phyloP scores from a whole-genome alignment of 2,329 filamentous ascomycete genomes.

The Fusarium piperis region DNA sequence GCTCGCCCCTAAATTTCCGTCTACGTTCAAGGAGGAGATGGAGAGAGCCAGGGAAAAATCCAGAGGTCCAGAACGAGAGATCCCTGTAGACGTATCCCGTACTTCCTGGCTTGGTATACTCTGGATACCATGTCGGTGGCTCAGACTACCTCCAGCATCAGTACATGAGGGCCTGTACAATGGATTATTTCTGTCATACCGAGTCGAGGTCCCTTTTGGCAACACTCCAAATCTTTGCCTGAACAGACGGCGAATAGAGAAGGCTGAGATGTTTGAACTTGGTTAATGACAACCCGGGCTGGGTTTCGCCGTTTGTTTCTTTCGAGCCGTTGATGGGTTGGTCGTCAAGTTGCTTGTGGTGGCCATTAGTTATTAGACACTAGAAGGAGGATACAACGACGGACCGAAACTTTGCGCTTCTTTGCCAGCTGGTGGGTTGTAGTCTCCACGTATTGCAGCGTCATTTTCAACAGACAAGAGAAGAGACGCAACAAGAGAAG shows the following conservation, averaged over 20 bases:
- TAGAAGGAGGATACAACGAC: background rate
- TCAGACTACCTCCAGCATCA: background rate
- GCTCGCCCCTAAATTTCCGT: constrained; percentile 37
- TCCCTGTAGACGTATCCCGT: constrained; percentile 51
- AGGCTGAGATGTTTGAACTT: background rate
- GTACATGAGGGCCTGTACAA: too few species aligned
- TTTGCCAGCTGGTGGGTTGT: background rate
- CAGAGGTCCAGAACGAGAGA: constrained; percentile 53
- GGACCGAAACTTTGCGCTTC: background rate
- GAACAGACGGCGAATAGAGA: background rate
- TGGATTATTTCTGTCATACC: background rate
- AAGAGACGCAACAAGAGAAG: background rate
- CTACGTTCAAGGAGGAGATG: constrained; percentile 48
- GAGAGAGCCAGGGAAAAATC: constrained; percentile 52
- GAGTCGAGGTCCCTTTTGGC: background rate
- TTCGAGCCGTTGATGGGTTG: background rate
- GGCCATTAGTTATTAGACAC: background rate
- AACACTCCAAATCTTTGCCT: background rate
- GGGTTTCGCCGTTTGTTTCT: background rate
- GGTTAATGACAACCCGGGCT: background rate
- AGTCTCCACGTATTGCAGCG: background rate
- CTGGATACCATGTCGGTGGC: constrained; percentile 45
- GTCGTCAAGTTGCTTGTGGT: background rate
- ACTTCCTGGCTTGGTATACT: constrained; percentile 50
- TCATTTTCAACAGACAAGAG: background rate